Evolutionary conservation across 371 early-diverging fungal genomes (phyloP).

Genomic region (Zancudomyces culisetae): DNA sequence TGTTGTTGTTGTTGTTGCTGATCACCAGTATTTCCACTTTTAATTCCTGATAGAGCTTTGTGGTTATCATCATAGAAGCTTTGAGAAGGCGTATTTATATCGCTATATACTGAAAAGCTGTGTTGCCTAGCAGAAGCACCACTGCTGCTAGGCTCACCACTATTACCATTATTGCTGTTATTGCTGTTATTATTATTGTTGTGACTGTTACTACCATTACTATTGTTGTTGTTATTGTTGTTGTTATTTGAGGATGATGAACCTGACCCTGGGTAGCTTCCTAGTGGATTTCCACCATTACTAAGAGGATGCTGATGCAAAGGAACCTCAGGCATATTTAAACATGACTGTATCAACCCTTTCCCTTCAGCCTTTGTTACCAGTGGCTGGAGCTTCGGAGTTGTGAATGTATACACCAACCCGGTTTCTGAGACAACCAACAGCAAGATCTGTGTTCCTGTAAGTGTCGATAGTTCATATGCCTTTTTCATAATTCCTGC

Average conservation of each 20-base stretch:
- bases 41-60: no score
- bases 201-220: not conserved
- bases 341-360: slow-evolving; percentile 83
- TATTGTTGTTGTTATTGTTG: not conserved
- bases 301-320: slow-evolving; percentile 1
- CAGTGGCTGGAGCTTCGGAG: slow-evolving; percentile 87
- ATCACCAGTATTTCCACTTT: no score
- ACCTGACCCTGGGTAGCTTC: not conserved
- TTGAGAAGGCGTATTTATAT: no score
- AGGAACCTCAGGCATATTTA: slow-evolving; percentile 59
- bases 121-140: no score
- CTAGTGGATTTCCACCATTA: not conserved
- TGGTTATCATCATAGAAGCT: no score
- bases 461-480: slow-evolving; percentile 86
- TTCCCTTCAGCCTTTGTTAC: slow-evolving; percentile 87
- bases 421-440: slow-evolving; percentile 94
- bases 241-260: not conserved
- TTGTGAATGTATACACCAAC: slow-evolving; percentile 95
- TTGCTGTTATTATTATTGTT: not conserved
- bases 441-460: slow-evolving; percentile 92
- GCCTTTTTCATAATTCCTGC: slow-evolving; percentile 99
- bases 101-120: no score
- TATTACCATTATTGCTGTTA: no score
- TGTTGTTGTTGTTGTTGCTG: no score
- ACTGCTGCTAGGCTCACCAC: no score